Evolutionary conservation across 352 stramenopile genomes (phyloP), one percentile per base, ranked within the genome.

Genomic region (Phytophthora tentaculata): DNA sequence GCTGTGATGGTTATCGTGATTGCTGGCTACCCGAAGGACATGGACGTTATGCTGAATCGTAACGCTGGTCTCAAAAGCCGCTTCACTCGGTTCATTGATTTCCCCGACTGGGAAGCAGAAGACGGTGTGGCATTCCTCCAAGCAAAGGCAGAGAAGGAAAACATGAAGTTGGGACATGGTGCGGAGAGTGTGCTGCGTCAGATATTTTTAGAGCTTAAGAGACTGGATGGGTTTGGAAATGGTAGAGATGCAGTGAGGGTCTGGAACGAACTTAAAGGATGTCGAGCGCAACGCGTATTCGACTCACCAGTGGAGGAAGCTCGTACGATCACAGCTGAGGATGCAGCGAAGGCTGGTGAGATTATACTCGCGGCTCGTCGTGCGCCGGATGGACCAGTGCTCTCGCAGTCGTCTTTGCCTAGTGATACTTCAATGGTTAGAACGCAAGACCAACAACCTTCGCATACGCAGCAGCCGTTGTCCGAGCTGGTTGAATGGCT

Each of bases 51-150:
- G 88, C 76, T 98, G 37, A 67, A 91, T 52, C 84, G 81, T n/a
- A 98, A 98, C 48, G 80, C 89, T n/a, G 94, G 94, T 0, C 81
- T 98, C 4, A 97, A 96, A 63, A 98, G 92, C 63, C 86, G 91
- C 16, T 98, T 98, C 48, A 97, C 86, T 6, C 81, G 92, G 20
- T 94, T 91, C 23, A 76, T 98, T 13, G 77, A 97, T 56, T 98
- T 98, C 71, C 80, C 77, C 1, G 86, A 97, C 64, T 98, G 93
- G 91, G 71, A 91, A 39, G 76, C 87, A 26, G 60, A 82, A 49
- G 90, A 98, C 56, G 96, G 84, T 50, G 58, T 96, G 5, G 67
- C 77, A 5, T 95, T 86, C 48, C 76, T 95, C 24, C 61, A 64
- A 12, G 55, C 63, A 5, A 86, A 86, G 37, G 76, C 76, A 17